phyloP scores from a whole-genome alignment of 2,329 filamentous ascomycete species.

The Dactylonectria estremocensis region DNA sequence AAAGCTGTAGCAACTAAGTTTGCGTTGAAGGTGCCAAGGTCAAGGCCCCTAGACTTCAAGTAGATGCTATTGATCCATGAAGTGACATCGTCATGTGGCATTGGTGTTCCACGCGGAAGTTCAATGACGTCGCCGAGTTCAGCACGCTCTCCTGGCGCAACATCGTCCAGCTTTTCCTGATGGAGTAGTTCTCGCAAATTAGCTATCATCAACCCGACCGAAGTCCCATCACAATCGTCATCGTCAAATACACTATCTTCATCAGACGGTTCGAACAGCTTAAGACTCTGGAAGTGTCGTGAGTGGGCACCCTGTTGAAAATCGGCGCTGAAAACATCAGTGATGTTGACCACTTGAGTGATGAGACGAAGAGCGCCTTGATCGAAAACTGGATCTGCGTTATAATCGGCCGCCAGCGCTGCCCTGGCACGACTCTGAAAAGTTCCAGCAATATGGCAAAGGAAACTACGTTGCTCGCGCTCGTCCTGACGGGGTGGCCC shows the following conservation, averaged over 20 bases:
- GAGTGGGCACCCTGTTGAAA: conserved; percentile 33
- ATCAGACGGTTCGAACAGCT: too few species aligned
- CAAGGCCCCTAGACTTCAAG: conserved; percentile 42
- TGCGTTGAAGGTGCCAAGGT: conserved; percentile 43
- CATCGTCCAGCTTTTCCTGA: not conserved
- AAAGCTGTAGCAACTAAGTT: conserved; percentile 42
- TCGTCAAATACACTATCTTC: not conserved
- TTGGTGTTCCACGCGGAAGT: not conserved
- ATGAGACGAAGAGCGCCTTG: conserved; percentile 38
- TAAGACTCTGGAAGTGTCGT: conserved; percentile 28
- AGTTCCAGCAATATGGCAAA: conserved; percentile 46
- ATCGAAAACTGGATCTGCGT: conserved; percentile 25
- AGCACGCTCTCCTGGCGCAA: not conserved
- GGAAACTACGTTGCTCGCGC: conserved; percentile 47
- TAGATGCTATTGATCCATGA: conserved; percentile 45
- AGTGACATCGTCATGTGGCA: conserved; percentile 34
- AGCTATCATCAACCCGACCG: not conserved
- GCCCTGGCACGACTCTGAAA: conserved; percentile 44
- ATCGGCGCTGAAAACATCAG: conserved; percentile 29
- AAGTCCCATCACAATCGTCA: not conserved
- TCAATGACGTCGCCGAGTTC: conserved; percentile 15
- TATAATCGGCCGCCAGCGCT: conserved; percentile 38
- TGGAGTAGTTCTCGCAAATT: not conserved
- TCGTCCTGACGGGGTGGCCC: conserved; percentile 42
- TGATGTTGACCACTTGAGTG: conserved; percentile 39